A percentile compares a stretch with the other conserved stretches of the same genome.
These are phyloP conservation scores for Hortaea werneckii DNA, from an alignment of 2,329 filamentous ascomycete species.

Conservation along the genomic window DNA sequence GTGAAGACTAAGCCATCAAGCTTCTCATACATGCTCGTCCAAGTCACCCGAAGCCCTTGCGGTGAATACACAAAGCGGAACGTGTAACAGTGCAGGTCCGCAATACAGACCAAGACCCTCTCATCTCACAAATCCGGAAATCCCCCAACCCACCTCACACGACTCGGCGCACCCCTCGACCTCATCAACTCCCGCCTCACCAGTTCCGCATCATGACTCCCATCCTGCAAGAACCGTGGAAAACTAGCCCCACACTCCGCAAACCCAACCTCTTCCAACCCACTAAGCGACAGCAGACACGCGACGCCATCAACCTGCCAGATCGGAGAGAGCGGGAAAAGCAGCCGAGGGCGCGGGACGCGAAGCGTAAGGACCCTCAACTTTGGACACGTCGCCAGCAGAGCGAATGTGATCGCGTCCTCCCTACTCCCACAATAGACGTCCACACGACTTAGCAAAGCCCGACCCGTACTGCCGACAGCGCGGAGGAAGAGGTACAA, in stretches of 20 bases:
- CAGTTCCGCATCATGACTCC: slow-evolving; percentile 13
- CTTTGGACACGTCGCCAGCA: slow-evolving; percentile 18
- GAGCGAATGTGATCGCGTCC: slow-evolving; percentile 22
- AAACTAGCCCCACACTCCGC: slow-evolving; percentile 5
- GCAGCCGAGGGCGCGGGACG: slow-evolving; percentile 12
- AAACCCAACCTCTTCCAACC: slow-evolving; percentile 16
- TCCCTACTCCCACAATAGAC: slow-evolving; percentile 17
- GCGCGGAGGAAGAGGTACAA: slow-evolving; percentile 34
- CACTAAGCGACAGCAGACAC: slow-evolving; percentile 17
- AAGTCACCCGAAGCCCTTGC: too few relatives aligned
- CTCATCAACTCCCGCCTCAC: slow-evolving; percentile 15
- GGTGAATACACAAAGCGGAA: too few relatives aligned
- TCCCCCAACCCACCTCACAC: slow-evolving; percentile 16
- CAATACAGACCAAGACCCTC: background rate
- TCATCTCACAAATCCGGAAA: slow-evolving; percentile 11
- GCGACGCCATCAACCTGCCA: slow-evolving; percentile 21
- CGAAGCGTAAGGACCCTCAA: slow-evolving; percentile 16
- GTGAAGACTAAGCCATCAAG: too few relatives aligned
- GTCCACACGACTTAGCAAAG: slow-evolving; percentile 14
- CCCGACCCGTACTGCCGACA: slow-evolving; percentile 19
- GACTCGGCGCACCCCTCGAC: slow-evolving; percentile 9
- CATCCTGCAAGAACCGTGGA: slow-evolving; percentile 10
- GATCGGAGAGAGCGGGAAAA: slow-evolving; percentile 10
- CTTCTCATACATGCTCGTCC: too few relatives aligned
- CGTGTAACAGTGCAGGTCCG: too few relatives aligned